Conservation (phyloP, 2,329 filamentous ascomycete genomes). For the Colletotrichum sp. region DNA sequence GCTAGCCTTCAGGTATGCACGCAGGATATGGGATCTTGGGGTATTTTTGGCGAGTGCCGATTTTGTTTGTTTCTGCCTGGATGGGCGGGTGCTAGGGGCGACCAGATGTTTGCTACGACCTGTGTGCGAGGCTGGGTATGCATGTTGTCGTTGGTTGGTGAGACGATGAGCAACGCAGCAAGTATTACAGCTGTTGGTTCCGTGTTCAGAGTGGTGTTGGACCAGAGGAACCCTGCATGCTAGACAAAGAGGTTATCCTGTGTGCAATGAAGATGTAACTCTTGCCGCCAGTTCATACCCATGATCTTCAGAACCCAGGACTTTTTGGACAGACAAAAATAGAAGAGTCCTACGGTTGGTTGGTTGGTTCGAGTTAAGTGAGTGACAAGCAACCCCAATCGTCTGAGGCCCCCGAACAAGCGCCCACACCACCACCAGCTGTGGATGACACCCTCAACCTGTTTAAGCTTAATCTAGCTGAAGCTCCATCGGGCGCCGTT, state of each 20-base stretch:
- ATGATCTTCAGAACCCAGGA: background rate
- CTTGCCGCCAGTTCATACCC: background rate
- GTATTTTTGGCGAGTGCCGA: background rate
- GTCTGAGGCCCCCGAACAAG: background rate
- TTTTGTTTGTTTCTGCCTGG: background rate
- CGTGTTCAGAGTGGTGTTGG: background rate
- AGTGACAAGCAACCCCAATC: background rate
- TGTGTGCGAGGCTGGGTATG: background rate
- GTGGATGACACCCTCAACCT: background rate
- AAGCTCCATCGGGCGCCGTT: background rate
- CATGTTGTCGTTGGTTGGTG: background rate
- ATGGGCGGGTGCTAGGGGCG: background rate
- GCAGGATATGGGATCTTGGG: background rate
- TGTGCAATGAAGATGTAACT: background rate
- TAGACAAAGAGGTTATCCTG: background rate
- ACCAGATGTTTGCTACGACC: background rate
- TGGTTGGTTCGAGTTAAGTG: background rate
- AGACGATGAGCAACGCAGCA: background rate
- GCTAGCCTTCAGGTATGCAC: background rate
- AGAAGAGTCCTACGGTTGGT: background rate
- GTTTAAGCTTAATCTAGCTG: background rate
- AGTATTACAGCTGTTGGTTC: background rate
- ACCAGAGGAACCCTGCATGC: background rate
- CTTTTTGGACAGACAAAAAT: background rate
- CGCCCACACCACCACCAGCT: background rate